Evolutionary conservation across 352 stramenopile genomes (phyloP).

Genomic region (Phytopythium vexans): DNA sequence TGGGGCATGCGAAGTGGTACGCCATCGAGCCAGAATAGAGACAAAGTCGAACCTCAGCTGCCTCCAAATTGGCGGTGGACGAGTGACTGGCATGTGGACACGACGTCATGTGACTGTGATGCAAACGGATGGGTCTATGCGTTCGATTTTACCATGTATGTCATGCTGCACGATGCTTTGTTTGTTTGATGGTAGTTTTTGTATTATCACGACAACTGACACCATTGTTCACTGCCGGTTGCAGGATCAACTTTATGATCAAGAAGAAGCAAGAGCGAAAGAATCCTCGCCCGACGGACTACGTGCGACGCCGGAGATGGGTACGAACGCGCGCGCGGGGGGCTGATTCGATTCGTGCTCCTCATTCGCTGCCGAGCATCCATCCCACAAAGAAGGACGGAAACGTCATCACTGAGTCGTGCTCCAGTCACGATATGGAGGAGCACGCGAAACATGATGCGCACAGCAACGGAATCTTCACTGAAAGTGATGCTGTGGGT

Average conservation of each 20-base stretch:
- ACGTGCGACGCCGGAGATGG: conserved; percentile 67
- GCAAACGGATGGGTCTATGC: conserved; percentile 72
- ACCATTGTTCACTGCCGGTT: neutral
- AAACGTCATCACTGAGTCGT: no score
- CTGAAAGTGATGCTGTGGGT: no score
- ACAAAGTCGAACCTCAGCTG: conserved; percentile 61
- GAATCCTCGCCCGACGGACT: conserved; percentile 55
- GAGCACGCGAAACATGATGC: no score
- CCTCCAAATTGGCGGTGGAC: conserved; percentile 68
- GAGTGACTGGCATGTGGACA: conserved; percentile 59
- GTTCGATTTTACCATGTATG: conserved; percentile 73
- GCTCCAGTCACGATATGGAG: no score
- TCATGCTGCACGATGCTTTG: neutral
- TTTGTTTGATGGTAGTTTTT: neutral
- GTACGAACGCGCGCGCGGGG: conserved; percentile 45
- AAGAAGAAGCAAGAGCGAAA: conserved; percentile 54
- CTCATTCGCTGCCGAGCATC: neutral
- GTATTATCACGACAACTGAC: neutral
- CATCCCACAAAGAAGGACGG: no score
- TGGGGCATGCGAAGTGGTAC: conserved; percentile 57
- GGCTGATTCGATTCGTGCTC: neutral
- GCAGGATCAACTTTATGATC: conserved; percentile 58
- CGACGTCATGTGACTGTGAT: conserved; percentile 47
- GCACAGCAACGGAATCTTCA: no score
- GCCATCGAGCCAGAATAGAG: conserved; percentile 53